Evolutionary conservation across 1,284 basidiomycete genomes (phyloP).

Genomic region (Rhodotorula sp.): DNA sequence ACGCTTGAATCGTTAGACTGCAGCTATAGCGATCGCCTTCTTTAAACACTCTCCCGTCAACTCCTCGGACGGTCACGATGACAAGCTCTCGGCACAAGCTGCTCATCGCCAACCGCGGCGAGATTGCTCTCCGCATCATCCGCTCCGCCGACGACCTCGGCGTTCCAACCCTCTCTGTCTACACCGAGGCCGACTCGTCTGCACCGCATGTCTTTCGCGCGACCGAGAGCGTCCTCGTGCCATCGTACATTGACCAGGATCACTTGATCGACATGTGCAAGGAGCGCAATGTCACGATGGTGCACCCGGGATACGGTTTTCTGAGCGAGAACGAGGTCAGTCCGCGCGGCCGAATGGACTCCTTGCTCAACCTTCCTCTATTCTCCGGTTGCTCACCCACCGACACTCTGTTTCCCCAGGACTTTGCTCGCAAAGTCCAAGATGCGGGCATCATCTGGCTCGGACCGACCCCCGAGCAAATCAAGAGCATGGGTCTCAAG

Average conservation of each 20-base stretch:
- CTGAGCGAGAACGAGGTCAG: conserved; percentile 64
- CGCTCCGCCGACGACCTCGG: conserved; percentile 79
- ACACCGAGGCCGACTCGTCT: conserved; percentile 74
- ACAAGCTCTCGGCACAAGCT: conserved; percentile 59
- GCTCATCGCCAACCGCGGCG: conserved; percentile 81
- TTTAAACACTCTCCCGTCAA: not conserved
- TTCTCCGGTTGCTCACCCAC: not conserved
- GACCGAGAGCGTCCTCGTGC: conserved; percentile 89
- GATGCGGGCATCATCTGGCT: conserved; percentile 60
- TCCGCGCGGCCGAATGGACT: too few relatives aligned
- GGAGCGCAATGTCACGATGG: conserved; percentile 74
- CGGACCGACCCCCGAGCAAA: conserved; percentile 60
- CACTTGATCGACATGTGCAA: conserved; percentile 81
- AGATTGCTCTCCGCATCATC: conserved; percentile 89
- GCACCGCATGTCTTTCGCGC: conserved; percentile 76
- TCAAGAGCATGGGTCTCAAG: conserved; percentile 63
- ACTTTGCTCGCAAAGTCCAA: conserved; percentile 58
- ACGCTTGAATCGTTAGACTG: too few relatives aligned
- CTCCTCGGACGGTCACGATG: not conserved
- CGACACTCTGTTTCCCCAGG: conserved; percentile 17
- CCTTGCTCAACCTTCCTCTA: too few relatives aligned
- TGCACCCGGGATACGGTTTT: conserved; percentile 87
- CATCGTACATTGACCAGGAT: conserved; percentile 83
- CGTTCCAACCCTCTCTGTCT: conserved; percentile 83
- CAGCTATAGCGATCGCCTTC: not conserved